These are phyloP conservation scores for Chondrus crispus DNA, from an alignment of 23 red algal genomes.

Conservation along the genomic window DNA sequence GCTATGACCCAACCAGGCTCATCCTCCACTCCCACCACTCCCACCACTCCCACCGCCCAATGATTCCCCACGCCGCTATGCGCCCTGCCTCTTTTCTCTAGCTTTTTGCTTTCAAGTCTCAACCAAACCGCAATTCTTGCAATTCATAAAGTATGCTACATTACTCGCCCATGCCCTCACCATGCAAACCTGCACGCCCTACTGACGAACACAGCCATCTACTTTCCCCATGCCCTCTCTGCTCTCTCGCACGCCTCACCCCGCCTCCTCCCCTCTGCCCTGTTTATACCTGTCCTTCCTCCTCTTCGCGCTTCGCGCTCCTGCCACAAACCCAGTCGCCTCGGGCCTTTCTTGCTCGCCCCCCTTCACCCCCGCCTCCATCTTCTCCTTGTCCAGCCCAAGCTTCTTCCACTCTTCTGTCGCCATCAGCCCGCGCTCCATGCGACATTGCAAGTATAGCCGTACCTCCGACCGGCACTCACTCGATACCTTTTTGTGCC, in stretches of 20 bases:
- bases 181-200: too few species aligned
- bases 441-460: conserved; percentile 85
- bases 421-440: conserved; percentile 83
- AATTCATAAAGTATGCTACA: too few species aligned
- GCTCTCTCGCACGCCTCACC: neutral
- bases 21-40: neutral
- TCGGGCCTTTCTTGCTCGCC: neutral
- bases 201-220: too few species aligned
- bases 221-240: neutral
- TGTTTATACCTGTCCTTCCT: conserved; percentile 30
- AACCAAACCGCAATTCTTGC: too few species aligned
- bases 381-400: conserved; percentile 58
- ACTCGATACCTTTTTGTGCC: conserved; percentile 40
- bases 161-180: too few species aligned
- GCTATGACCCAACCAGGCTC: neutral
- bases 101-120: too few species aligned
- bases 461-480: conserved; percentile 72
- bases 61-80: too few species aligned
- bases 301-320: conserved; percentile 38
- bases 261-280: neutral
- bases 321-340: conserved; percentile 52
- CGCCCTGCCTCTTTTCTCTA: too few species aligned
- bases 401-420: conserved; percentile 64
- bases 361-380: neutral
- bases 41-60: neutral